These are phyloP conservation scores for Aspergillus awamori DNA, from an alignment of 2,329 filamentous ascomycete species.

Conservation along the genomic window DNA sequence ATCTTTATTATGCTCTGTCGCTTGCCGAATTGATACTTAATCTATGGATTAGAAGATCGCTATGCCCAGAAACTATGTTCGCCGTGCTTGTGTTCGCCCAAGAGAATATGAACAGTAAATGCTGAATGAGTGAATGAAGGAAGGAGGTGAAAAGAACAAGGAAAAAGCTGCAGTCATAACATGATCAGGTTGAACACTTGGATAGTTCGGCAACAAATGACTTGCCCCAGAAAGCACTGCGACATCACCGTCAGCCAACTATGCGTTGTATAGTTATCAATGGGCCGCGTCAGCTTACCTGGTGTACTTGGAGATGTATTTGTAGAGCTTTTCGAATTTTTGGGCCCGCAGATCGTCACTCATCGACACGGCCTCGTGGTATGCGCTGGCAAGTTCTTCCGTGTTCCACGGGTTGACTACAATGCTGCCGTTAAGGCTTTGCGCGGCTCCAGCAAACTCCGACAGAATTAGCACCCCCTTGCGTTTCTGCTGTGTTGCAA, in stretches of 20 bases:
- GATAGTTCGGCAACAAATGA: conserved; percentile 83
- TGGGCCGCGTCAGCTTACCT: conserved; percentile 52
- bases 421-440: conserved; percentile 88
- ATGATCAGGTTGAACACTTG: conserved; percentile 1
- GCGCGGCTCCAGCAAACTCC: conserved; percentile 93
- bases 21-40: not conserved
- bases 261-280: not conserved
- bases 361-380: conserved; percentile 96
- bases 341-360: conserved; percentile 79
- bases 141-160: not conserved
- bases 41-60: conserved; percentile 1
- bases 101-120: no score
- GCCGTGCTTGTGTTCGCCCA: conserved; percentile 5
- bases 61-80: not conserved
- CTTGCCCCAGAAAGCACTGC: conserved; percentile 88
- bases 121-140: not conserved
- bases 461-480: conserved; percentile 94
- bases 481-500: conserved; percentile 85
- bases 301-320: conserved; percentile 97
- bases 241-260: conserved; percentile 24
- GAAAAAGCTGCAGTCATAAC: not conserved
- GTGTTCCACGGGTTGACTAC: conserved; percentile 99
- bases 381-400: conserved; percentile 87
- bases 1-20: not conserved
- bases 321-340: conserved; percentile 89